A percentile compares a stretch with the other conserved stretches of the same genome.
phyloP scores from a whole-genome alignment of 768 basidiomycete genomes.

The button mushroom (Agaricus bisporus) region DNA sequence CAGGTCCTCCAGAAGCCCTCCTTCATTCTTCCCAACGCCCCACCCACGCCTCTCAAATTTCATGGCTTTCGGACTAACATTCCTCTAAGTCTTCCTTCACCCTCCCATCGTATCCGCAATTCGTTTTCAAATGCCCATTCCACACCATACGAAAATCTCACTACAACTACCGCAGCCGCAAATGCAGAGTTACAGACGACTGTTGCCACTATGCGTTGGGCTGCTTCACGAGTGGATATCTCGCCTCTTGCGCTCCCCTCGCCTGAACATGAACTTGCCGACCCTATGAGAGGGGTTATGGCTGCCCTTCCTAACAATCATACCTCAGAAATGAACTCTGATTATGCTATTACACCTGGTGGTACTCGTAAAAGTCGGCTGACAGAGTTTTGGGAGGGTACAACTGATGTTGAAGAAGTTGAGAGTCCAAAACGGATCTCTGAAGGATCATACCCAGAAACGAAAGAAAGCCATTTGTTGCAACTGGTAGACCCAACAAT shows the following conservation, averaged over 20 bases:
- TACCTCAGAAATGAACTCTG: constrained; percentile 21
- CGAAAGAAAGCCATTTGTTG: neutral
- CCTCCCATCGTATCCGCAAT: constrained; percentile 28
- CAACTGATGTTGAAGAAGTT: constrained; percentile 52
- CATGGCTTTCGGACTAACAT: constrained; percentile 15
- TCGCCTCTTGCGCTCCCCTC: constrained; percentile 84
- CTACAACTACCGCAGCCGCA: constrained; percentile 16
- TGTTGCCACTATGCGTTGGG: constrained; percentile 81
- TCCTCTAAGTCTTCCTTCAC: constrained; percentile 19
- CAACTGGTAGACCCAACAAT: neutral
- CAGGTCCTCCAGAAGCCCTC: neutral
- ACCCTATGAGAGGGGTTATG: constrained; percentile 78
- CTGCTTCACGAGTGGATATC: constrained; percentile 77
- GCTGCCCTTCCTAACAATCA: constrained; percentile 62
- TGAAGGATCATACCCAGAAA: constrained; percentile 8
- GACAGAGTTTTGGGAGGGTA: constrained; percentile 74
- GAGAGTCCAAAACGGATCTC: constrained; percentile 13
- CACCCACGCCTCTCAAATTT: constrained; percentile 16
- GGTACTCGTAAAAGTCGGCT: constrained; percentile 50
- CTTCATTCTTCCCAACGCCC: neutral
- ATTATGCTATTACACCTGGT: constrained; percentile 39
- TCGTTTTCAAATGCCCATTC: constrained; percentile 23
- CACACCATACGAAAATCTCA: constrained; percentile 10
- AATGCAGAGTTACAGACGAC: constrained; percentile 55
- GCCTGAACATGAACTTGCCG: constrained; percentile 87